Conservation (phyloP, 2,329 filamentous ascomycete species). For the Claviceps pazoutovae region DNA sequence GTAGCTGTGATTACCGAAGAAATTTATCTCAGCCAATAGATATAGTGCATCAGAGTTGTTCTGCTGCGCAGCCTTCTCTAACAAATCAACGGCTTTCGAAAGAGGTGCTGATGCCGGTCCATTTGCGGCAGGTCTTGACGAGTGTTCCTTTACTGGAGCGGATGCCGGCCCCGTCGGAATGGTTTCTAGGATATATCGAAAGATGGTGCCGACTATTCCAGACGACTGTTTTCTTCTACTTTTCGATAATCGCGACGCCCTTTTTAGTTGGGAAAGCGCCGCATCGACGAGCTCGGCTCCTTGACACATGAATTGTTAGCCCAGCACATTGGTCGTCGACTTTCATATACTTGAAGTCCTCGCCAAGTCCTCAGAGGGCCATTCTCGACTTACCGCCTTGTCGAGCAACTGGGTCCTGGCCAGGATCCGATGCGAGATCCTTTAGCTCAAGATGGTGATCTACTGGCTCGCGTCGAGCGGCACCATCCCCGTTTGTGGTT, state of each 20-base stretch:
- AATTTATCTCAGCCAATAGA: constrained; percentile 85
- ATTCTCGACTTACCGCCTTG: constrained; percentile 23
- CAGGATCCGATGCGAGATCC: constrained; percentile 17
- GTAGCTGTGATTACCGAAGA: constrained; percentile 86
- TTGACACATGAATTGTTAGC: constrained; percentile 10
- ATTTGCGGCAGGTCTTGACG: constrained; percentile 14
- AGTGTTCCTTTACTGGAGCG: constrained; percentile 26
- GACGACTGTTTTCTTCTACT: constrained; percentile 29
- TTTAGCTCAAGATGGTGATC: constrained; percentile 19
- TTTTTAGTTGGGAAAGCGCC: constrained; percentile 35
- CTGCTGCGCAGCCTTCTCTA: constrained; percentile 36
- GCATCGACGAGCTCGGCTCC: constrained; percentile 40
- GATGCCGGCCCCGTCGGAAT: constrained; percentile 36
- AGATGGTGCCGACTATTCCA: constrained; percentile 27
- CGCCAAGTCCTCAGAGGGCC: background rate
- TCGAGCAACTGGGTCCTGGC: constrained; percentile 12
- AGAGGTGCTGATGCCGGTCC: constrained; percentile 23
- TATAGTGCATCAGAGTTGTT: constrained; percentile 75
- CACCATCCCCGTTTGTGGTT: constrained; percentile 17
- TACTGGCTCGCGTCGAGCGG: constrained; percentile 15
- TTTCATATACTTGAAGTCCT: background rate
- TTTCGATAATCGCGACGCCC: constrained; percentile 31
- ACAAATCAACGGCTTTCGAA: constrained; percentile 35
- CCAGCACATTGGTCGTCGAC: background rate
- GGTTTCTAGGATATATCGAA: constrained; percentile 32